Evolutionary conservation across 208 protist genomes (phyloP).

Genomic region (Wallacemonas sp.): DNA sequence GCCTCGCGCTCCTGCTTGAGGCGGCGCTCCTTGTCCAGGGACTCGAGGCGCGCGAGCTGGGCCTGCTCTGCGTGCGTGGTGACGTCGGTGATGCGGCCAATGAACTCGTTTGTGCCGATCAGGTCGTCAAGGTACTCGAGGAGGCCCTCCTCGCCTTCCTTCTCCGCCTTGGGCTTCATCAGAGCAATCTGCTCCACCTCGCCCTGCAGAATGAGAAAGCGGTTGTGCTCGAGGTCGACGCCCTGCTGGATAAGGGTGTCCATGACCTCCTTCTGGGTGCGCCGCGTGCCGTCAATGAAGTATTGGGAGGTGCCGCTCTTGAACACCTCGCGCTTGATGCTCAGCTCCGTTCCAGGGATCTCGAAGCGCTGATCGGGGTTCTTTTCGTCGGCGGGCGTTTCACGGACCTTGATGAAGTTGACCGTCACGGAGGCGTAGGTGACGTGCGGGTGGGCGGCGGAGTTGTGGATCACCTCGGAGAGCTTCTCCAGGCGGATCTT

Average conservation of each 20-base stretch:
- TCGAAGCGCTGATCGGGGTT: slow-evolving; percentile 84
- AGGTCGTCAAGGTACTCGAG: slow-evolving; percentile 99
- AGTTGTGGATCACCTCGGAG: slow-evolving; percentile 99
- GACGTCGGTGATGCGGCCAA: slow-evolving; percentile 91
- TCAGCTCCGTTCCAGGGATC: slow-evolving; percentile 89
- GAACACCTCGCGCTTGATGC: slow-evolving; percentile 94
- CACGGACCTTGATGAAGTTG: slow-evolving; percentile 95
- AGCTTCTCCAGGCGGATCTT: slow-evolving; percentile 98
- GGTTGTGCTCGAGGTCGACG: slow-evolving; percentile 99
- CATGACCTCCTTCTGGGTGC: slow-evolving; percentile 82
- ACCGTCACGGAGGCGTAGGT: slow-evolving; percentile 95
- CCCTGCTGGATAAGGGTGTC: slow-evolving; percentile 93
- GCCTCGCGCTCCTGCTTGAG: slow-evolving; percentile 94
- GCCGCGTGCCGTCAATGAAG: slow-evolving; percentile 82
- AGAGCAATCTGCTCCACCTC: slow-evolving; percentile 99
- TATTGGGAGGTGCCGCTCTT: slow-evolving; percentile 96
- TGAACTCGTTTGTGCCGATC: slow-evolving; percentile 96
- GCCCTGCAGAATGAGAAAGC: slow-evolving; percentile 99
- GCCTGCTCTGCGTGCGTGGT: slow-evolving; percentile 85
- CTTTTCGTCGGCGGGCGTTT: slow-evolving; percentile 72
- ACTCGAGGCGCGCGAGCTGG: slow-evolving; percentile 92
- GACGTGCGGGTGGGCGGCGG: slow-evolving; percentile 93
- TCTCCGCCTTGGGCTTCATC: slow-evolving; percentile 99
- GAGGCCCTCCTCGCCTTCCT: slow-evolving; percentile 97
- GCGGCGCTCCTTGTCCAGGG: slow-evolving; percentile 93